Base-by-base conservation (phyloP, 2,329 filamentous ascomycete species). In the Pseudomassariella vexata region DNA sequence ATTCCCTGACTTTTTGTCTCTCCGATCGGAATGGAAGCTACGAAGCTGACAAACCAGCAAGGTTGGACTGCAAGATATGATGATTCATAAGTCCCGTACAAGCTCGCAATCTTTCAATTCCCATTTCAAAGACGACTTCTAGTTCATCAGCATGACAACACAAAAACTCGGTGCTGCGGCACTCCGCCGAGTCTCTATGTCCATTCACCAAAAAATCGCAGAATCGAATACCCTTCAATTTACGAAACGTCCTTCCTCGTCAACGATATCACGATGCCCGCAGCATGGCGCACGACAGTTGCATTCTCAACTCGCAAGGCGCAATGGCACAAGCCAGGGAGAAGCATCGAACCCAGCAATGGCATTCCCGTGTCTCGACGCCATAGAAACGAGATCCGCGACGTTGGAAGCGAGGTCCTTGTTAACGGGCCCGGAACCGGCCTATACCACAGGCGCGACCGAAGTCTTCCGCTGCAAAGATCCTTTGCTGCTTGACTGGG, bases 391-490 rank as follows among this genome's bases (percentile, higher is more conserved):
- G 21, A 81, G 82, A 41, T 86, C 90, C 1, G 83, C 83, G 5
- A 82, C 69, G 8, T 78, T 96, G 28, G 74, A 75, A 44, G 71
- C 76, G 11, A 66, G 67, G 35, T 85, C 82, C 22, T 68, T 82
- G 28, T 74, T 77, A 11, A 80, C 79, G 28, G 90, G 90, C 0
- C 90, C 90, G 2, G 92, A 98, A 53, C 92, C 92, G 0, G 87
- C 87, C 2, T 98, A 98, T 59, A 95, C 90, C 1, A 82, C 84
- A 27, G 92, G 92, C 36, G 79, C 77, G n/a, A 89, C 92, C 31
- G 73, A 85, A 43, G 73, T 66, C 19, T 95, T 85, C 60, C 80
- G 79, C 53, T 92, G 82, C 47, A 50, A 71, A 6, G 70, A 86
- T 15, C 80, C 88, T 0, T 65, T 96, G 11, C 66, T 89, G 3